These are phyloP conservation scores for Prinsepia uniflora DNA, from an alignment of 306 rosid species.

Conservation along the genomic window DNA sequence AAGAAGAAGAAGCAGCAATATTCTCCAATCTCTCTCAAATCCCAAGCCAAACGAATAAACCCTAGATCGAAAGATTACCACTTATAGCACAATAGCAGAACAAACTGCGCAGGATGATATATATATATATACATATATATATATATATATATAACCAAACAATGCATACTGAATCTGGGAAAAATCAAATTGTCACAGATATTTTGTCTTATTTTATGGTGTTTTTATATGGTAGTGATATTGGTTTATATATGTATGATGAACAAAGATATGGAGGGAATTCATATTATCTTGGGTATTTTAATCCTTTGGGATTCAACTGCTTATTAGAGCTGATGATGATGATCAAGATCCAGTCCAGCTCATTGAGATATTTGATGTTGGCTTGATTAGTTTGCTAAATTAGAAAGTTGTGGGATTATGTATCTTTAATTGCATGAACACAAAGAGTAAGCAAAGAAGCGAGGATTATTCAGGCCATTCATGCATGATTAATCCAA, in stretches of 20 bases:
- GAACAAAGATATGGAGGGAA: not conserved
- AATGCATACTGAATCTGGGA: not conserved
- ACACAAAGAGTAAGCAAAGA: not conserved
- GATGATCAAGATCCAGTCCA: constrained; percentile 5
- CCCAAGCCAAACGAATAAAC: not conserved
- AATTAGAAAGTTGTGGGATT: not conserved
- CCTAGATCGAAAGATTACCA: not conserved
- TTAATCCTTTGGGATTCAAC: not conserved
- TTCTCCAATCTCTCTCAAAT: not conserved
- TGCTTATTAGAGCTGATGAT: not conserved
- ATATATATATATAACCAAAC: not conserved
- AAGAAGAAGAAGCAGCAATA: not conserved
- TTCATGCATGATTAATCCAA: not conserved
- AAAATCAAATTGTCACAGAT: constrained; percentile 5
- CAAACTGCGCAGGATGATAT: not conserved
- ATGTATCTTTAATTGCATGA: not conserved
- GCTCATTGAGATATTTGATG: not conserved
- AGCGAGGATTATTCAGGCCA: not conserved
- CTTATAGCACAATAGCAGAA: not conserved
- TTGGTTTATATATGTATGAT: not conserved
- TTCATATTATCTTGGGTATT: not conserved
- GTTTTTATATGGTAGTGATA: not conserved
- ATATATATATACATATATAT: no score
- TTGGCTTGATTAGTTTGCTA: not conserved
- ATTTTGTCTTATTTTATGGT: not conserved